Evolutionary conservation across 2,329 filamentous ascomycete species (phyloP).

Genomic region (Meredithiella fracta): DNA sequence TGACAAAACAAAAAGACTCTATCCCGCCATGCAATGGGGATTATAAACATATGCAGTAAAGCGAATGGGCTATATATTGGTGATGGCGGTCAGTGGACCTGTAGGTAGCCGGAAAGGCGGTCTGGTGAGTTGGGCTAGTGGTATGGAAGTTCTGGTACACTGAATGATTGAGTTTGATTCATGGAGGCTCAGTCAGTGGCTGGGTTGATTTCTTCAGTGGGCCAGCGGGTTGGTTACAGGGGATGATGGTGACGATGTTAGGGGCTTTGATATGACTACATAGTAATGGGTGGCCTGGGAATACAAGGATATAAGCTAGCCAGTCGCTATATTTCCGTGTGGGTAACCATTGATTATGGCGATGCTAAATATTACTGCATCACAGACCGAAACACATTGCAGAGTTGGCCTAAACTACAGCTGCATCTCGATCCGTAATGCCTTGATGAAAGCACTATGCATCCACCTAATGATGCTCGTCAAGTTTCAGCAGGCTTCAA

Average conservation of each 20-base stretch:
- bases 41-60: too few relatives aligned
- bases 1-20: too few relatives aligned
- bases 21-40: too few relatives aligned
- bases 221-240: too few relatives aligned
- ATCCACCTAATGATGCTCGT: background rate
- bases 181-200: background rate
- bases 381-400: background rate
- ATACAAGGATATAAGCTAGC: too few relatives aligned
- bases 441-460: background rate
- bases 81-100: background rate
- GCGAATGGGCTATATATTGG: background rate
- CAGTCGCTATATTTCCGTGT: background rate
- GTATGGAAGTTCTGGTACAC: background rate
- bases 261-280: too few relatives aligned
- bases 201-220: too few relatives aligned
- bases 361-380: too few relatives aligned
- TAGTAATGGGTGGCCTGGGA: too few relatives aligned
- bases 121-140: background rate
- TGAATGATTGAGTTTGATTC: background rate
- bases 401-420: too few relatives aligned
- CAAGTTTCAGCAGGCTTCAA: background rate
- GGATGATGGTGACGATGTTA: too few relatives aligned
- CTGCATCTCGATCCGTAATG: too few relatives aligned
- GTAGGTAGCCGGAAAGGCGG: background rate
- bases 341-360: background rate